Base-by-base conservation (phyloP, 139 green algal species). In the Coelastrella sp. region DNA sequence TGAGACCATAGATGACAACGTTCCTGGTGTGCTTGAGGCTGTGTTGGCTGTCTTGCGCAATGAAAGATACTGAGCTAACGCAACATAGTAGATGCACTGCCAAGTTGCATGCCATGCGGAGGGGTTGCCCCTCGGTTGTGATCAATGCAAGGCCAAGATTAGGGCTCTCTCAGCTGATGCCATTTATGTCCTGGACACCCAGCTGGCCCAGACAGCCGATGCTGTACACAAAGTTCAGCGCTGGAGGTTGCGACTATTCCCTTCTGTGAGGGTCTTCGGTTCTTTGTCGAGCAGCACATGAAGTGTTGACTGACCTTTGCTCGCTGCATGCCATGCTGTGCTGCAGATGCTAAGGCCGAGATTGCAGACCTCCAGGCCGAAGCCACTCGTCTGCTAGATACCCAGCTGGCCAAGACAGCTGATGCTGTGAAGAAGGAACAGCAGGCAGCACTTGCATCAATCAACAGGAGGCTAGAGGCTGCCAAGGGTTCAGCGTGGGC, bases 341-440 rank as follows among this genome's bases (percentile, higher is more conserved):
- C 71, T 59, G 75, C 77, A 20, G 75, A 89, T 71, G 68, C 84
- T 59, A 65, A 89, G 68, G 84, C 84, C 68, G 68, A 80, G 68
- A 57, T 80, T 59, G 84, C 20, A 8, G 71, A 73, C 4, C 71
- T 89, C 17, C 89, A 92, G 83, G 85, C 90, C 0, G 92, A 95
- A 80, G 94, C 91, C 10, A 80, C 88, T 8, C 47, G 85, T 2
- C 73, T 94, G 56, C 90, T 96, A 78, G 94, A 96, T 90, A 93
- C 92, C 85, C 94, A 96, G 87, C 89, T 96, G 59, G 79, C 88
- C 80, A 96, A 96, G 92, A 88, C 74, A 20, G 91, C 90, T 5
- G 92, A 94, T 59, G 87, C 90, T 60, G 90, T 94, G 17, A 76
- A 90, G 32, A 89, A 91, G 80, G 88, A 91, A 78, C 88, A 88